Evolutionary conservation across 2,329 filamentous ascomycete genomes (phyloP).

Genomic region (Pseudocercospora macadamiae): DNA sequence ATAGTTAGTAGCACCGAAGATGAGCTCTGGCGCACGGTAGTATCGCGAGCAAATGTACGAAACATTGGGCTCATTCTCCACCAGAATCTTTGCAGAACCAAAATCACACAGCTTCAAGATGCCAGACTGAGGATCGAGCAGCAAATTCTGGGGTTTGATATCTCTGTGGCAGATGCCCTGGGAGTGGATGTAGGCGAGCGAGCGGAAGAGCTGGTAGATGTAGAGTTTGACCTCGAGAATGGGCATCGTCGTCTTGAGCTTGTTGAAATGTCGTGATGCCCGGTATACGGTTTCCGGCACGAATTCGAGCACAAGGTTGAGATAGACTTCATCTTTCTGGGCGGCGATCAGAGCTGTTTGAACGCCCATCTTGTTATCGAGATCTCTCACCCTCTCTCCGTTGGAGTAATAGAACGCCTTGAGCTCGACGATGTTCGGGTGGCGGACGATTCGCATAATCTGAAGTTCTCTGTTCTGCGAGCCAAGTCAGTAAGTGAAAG

Average conservation of each 20-base stretch:
- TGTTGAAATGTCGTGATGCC: conserved; percentile 98
- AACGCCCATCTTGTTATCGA: conserved; percentile 40
- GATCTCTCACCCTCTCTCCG: conserved; percentile 77
- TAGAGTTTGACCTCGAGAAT: conserved; percentile 99
- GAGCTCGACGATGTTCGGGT: conserved; percentile 97
- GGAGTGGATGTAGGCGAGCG: conserved; percentile 97
- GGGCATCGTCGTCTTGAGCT: conserved; percentile 99
- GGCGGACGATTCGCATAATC: conserved; percentile 98
- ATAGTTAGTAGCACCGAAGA: conserved; percentile 98
- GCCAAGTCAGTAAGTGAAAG: conserved; percentile 33
- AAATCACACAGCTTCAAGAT: conserved; percentile 98
- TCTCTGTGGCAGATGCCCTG: conserved; percentile 99
- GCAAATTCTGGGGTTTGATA: conserved; percentile 97
- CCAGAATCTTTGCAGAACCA: conserved; percentile 96
- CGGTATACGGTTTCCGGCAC: conserved; percentile 98
- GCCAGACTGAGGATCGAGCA: conserved; percentile 87
- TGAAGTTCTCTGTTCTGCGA: conserved; percentile 93
- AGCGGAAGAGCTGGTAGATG: conserved; percentile 98
- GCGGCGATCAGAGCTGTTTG: conserved; percentile 42
- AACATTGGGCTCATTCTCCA: conserved; percentile 98
- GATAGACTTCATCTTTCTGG: conserved; percentile 89
- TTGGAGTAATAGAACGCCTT: conserved; percentile 99
- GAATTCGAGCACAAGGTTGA: conserved; percentile 97
- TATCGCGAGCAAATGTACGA: conserved; percentile 99
- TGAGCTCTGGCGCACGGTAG: conserved; percentile 96